phyloP scores from a whole-genome alignment of 192 early-diverging fungal genomes.

The Ramicandelaber brevisporus region DNA sequence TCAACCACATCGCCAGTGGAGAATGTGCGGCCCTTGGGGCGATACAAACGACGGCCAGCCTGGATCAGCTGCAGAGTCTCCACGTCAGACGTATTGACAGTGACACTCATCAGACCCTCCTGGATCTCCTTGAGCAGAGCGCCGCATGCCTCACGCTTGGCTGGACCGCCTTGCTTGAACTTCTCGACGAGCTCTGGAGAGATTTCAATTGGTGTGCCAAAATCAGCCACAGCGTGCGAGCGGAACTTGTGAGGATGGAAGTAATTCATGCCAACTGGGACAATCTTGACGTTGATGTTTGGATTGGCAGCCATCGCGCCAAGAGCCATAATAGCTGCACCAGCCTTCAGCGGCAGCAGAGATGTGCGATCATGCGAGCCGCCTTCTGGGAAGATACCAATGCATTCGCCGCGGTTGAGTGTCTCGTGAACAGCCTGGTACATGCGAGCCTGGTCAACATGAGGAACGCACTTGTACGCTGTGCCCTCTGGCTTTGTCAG shows the following conservation, averaged over 20 bases:
- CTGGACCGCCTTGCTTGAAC: conserved; percentile 55
- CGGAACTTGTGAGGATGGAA: conserved; percentile 90
- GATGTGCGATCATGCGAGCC: conserved; percentile 92
- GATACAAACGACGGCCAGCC: conserved; percentile 78
- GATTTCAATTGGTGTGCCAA: conserved; percentile 72
- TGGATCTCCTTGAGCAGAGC: conserved; percentile 55
- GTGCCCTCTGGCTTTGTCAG: conserved; percentile 29
- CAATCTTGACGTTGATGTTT: conserved; percentile 68
- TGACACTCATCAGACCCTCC: conserved; percentile 61
- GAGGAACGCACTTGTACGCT: conserved; percentile 41
- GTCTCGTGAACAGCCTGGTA: conserved; percentile 62
- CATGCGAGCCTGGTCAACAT: conserved; percentile 73
- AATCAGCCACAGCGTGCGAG: conserved; percentile 92
- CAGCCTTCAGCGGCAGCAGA: conserved; percentile 87
- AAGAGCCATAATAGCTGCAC: conserved; percentile 62
- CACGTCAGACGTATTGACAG: conserved; percentile 77
- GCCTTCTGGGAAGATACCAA: conserved; percentile 97
- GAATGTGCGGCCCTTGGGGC: conserved; percentile 60
- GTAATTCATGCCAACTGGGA: conserved; percentile 82
- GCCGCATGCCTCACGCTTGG: conserved; percentile 59
- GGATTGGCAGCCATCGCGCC: conserved; percentile 73
- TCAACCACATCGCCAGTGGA: conserved; percentile 66
- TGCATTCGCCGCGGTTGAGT: conserved; percentile 40
- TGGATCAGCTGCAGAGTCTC: conserved; percentile 72
- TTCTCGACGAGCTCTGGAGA: conserved; percentile 50